Base-by-base conservation (phyloP, 768 basidiomycete species). In the Postia placenta region DNA sequence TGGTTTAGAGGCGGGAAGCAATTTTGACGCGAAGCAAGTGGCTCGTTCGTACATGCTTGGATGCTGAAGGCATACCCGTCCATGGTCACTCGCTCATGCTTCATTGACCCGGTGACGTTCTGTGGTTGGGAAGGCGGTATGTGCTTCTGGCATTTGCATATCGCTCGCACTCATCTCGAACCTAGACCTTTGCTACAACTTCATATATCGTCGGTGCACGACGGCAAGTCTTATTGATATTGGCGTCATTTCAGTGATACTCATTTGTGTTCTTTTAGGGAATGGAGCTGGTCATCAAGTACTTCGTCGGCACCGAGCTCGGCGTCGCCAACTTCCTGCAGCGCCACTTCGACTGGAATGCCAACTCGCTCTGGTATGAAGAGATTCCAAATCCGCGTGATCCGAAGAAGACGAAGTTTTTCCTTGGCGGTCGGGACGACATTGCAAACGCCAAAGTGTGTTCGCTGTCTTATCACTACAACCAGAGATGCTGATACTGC, bases 121-220 rank as follows among this genome's bases (percentile, higher is more conserved):
- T 93, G 91, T 64, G 81, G 86, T 5, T 97, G 92, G 92, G 93
- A 96, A 76, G 92, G 92, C 51, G 86, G 87, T 86, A 57, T 51
- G 78, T 73, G 33, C 49, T 43, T 19, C n/a, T 36, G 28, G 9
- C 26, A 11, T n/a, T 49, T 28, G 3, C 27, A 3, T 23, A 14
- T 46, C 26, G 9, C 5, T 22, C 26, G 26, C 24, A 44, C 47
- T 43, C 37, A 42, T 7, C 15, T 15, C 45, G 11, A 42, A 39
- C 23, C 19, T 57, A 87, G 91, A 92, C 65, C 81, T 94, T 23
- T 94, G 92, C 64, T 88, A 87, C 69, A 92, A 92, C 61, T 95
- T 95, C 67, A 71, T 93, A 45, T 95, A 94, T 64, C 74, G 80
- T 5, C 73, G 71, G 24, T 83, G 84, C 43, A 71, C 66, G 41